Evolutionary conservation across 495 filamentous ascomycete genomes (phyloP).

Genomic region (Pyronema domesticum): DNA sequence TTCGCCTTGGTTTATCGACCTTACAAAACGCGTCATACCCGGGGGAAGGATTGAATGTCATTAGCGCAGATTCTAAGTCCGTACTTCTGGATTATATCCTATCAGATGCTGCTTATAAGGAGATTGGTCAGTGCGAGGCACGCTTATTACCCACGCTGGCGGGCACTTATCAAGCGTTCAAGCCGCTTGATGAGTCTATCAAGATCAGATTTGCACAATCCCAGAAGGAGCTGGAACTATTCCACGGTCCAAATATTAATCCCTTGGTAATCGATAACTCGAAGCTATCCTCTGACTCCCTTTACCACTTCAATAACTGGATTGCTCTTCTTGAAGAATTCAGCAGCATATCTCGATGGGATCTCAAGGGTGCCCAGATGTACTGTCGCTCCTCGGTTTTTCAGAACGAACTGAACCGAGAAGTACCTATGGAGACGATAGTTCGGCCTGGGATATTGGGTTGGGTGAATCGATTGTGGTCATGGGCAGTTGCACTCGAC

Average conservation of each 20-base stretch:
- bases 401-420: not conserved
- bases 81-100: slow-evolving; percentile 16
- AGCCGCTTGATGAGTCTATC: not conserved
- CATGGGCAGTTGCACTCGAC: slow-evolving; percentile 5
- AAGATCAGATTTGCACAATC: no score
- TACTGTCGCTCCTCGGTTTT: slow-evolving; percentile 14
- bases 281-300: not conserved
- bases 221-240: no score
- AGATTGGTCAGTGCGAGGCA: slow-evolving; percentile 10
- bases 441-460: not conserved
- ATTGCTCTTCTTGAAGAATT: slow-evolving; percentile 5
- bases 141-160: slow-evolving; percentile 11
- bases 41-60: not conserved
- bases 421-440: not conserved
- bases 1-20: no score
- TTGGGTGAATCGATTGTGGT: slow-evolving; percentile 15
- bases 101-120: slow-evolving; percentile 9
- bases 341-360: slow-evolving; percentile 8
- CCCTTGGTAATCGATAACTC: slow-evolving; percentile 6
- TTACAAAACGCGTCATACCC: no score
- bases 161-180: slow-evolving; percentile 9
- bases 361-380: slow-evolving; percentile 9
- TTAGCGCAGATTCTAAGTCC: not conserved
- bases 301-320: not conserved
- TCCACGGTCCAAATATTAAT: no score